Percentiles rank a stretch among this genome's conserved stretches.
phyloP scores from a whole-genome alignment of 495 filamentous ascomycete species.

The Trichoderma parareesei region DNA sequence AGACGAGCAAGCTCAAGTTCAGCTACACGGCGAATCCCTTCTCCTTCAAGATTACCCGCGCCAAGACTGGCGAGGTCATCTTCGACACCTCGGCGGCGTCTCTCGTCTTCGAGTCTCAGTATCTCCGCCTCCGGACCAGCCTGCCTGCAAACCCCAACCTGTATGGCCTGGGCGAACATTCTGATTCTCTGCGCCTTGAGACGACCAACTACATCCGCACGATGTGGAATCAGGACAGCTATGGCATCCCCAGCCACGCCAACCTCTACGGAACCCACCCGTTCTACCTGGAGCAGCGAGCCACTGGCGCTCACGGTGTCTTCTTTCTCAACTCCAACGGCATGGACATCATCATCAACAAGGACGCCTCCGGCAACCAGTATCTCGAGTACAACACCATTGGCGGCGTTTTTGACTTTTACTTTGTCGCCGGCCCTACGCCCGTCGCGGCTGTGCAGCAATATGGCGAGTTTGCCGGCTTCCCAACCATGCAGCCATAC shows the following conservation, averaged over 20 bases:
- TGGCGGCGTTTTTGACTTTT: slow-evolving; percentile 76
- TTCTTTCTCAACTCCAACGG: slow-evolving; percentile 78
- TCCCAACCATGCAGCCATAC: slow-evolving; percentile 74
- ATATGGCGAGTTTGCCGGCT: slow-evolving; percentile 62
- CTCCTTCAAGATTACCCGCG: slow-evolving; percentile 62
- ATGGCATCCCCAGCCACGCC: slow-evolving; percentile 37
- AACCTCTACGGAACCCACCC: slow-evolving; percentile 84
- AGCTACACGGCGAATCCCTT: slow-evolving; percentile 61
- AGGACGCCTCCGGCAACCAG: slow-evolving; percentile 50
- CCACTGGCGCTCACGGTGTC: slow-evolving; percentile 66
- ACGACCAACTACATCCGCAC: slow-evolving; percentile 72
- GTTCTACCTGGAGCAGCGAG: slow-evolving; percentile 74
- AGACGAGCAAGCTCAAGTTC: slow-evolving; percentile 49
- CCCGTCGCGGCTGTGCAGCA: slow-evolving; percentile 65
- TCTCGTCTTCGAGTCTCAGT: slow-evolving; percentile 74
- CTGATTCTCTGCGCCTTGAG: slow-evolving; percentile 61
- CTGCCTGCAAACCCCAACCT: slow-evolving; percentile 59
- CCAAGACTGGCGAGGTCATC: slow-evolving; percentile 56
- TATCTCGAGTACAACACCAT: slow-evolving; percentile 81
- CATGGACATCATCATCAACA: slow-evolving; percentile 80
- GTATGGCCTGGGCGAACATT: slow-evolving; percentile 72
- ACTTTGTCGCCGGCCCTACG: slow-evolving; percentile 68
- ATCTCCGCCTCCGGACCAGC: slow-evolving; percentile 59
- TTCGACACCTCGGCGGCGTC: slow-evolving; percentile 66
- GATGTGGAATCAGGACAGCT: slow-evolving; percentile 71